Conservation (phyloP, 2,329 filamentous ascomycete genomes). For the Salinomyces thailandicus region DNA sequence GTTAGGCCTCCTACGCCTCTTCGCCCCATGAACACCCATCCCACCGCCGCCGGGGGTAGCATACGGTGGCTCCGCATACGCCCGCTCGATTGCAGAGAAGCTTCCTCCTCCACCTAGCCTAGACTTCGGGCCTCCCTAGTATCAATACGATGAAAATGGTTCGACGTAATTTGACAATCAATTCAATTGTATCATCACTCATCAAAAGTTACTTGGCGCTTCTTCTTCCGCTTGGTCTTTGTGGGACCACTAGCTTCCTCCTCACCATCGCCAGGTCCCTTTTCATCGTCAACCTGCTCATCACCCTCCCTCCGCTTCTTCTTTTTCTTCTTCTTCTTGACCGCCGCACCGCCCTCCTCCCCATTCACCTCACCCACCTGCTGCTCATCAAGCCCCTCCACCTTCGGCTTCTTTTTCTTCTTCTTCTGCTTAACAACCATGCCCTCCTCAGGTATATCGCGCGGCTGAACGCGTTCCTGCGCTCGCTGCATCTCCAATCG, state of each 20-base stretch:
- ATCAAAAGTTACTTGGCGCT: slow-evolving; percentile 7
- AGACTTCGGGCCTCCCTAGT: no score
- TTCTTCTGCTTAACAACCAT: slow-evolving; percentile 52
- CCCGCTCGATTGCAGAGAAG: no score
- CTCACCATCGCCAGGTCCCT: slow-evolving; percentile 7
- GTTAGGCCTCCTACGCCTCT: no score
- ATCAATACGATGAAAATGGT: no score
- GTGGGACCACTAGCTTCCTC: background rate
- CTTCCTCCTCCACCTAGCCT: no score
- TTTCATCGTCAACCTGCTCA: slow-evolving; percentile 4
- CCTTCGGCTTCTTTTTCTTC: slow-evolving; percentile 33
- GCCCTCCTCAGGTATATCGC: slow-evolving; percentile 56
- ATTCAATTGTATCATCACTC: slow-evolving; percentile 3
- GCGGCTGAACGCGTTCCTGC: slow-evolving; percentile 62
- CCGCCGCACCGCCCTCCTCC: slow-evolving; percentile 11
- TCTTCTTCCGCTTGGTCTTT: slow-evolving; percentile 9
- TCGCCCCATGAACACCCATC: no score
- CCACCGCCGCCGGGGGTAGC: no score
- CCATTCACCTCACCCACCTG: slow-evolving; percentile 7
- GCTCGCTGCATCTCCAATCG: slow-evolving; percentile 81
- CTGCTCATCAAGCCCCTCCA: slow-evolving; percentile 15
- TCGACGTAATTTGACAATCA: no score
- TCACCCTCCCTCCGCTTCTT: slow-evolving; percentile 19
- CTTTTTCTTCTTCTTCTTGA: slow-evolving; percentile 35
- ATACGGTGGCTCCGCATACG: no score